Conservation (phyloP, 2,329 filamentous ascomycete genomes). For the Pseudofabraea citricarpa region DNA sequence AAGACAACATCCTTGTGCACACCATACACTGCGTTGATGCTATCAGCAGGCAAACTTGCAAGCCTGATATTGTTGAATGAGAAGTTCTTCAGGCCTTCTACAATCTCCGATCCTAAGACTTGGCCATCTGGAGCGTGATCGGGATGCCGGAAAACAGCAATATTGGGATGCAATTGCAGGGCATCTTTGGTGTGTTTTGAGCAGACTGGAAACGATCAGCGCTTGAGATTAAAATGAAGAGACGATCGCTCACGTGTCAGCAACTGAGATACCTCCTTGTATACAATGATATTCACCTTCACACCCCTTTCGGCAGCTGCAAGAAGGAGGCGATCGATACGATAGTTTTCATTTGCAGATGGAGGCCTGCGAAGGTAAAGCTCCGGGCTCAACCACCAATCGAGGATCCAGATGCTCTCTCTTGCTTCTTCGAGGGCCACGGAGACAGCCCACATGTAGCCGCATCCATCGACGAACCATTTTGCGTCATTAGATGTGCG, state of each 20-base stretch:
- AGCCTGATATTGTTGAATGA: slow-evolving; percentile 50
- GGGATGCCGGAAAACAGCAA: slow-evolving; percentile 84
- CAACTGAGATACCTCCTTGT: slow-evolving; percentile 84
- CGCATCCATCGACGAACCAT: slow-evolving; percentile 83
- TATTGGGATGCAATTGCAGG: slow-evolving; percentile 79
- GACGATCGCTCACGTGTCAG: slow-evolving; percentile 62
- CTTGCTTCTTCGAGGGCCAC: slow-evolving; percentile 71
- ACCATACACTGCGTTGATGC: slow-evolving; percentile 76
- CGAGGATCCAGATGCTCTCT: slow-evolving; percentile 78
- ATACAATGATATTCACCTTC: slow-evolving; percentile 79
- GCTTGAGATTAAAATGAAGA: slow-evolving; percentile 25
- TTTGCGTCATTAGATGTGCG: slow-evolving; percentile 69
- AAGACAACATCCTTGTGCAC: slow-evolving; percentile 75
- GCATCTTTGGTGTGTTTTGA: slow-evolving; percentile 74
- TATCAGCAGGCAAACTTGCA: slow-evolving; percentile 65
- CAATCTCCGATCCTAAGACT: slow-evolving; percentile 62
- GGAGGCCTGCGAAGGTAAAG: slow-evolving; percentile 82
- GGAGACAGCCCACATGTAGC: slow-evolving; percentile 82
- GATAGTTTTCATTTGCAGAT: slow-evolving; percentile 74
- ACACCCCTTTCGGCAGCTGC: slow-evolving; percentile 81
- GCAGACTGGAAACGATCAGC: slow-evolving; percentile 42
- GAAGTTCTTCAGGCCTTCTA: slow-evolving; percentile 48
- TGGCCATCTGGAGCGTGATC: slow-evolving; percentile 77
- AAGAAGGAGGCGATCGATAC: slow-evolving; percentile 76
- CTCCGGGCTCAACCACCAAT: slow-evolving; percentile 89